Percentiles rank a stretch among this genome's conserved stretches.
These are phyloP conservation scores for Euphorbia pulcherrima DNA, from an alignment of 345 rosid genomes.

Conservation along the genomic window DNA sequence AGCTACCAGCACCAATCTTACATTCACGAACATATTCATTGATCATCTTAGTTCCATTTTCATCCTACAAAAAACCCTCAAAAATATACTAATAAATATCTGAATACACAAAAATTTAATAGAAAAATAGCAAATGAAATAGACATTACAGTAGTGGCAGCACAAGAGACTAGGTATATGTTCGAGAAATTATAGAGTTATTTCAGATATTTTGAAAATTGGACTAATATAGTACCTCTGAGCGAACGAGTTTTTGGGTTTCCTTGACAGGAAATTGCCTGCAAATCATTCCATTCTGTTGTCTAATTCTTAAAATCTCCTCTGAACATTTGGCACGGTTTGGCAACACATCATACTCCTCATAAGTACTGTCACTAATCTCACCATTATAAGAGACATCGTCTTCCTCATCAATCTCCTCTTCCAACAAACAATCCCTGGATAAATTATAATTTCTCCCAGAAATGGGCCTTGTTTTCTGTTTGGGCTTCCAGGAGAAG, in stretches of 20 bases:
- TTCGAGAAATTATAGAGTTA: not conserved
- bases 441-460: conserved; percentile 38
- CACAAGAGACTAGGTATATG: not conserved
- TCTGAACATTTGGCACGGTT: conserved; percentile 54
- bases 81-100: not conserved
- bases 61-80: conserved; percentile 58
- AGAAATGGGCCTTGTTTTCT: conserved; percentile 28
- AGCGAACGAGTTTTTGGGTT: conserved; percentile 69
- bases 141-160: not conserved
- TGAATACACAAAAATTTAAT: not conserved
- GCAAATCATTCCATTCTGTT: conserved; percentile 71
- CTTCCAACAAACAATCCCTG: conserved; percentile 54
- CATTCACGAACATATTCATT: conserved; percentile 76
- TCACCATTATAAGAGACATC: conserved; percentile 52
- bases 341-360: conserved; percentile 46
- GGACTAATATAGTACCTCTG: conserved; percentile 48
- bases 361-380: conserved; percentile 45
- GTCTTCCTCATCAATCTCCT: conserved; percentile 52
- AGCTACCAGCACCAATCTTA: conserved; percentile 97
- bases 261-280: conserved; percentile 87
- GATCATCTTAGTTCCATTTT: conserved; percentile 78
- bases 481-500: conserved; percentile 42
- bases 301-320: conserved; percentile 67
- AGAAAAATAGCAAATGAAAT: not conserved
- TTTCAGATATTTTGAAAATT: not conserved